Base-by-base conservation (phyloP, 2,329 filamentous ascomycete species). In the Hymenoscyphus infarciens region DNA sequence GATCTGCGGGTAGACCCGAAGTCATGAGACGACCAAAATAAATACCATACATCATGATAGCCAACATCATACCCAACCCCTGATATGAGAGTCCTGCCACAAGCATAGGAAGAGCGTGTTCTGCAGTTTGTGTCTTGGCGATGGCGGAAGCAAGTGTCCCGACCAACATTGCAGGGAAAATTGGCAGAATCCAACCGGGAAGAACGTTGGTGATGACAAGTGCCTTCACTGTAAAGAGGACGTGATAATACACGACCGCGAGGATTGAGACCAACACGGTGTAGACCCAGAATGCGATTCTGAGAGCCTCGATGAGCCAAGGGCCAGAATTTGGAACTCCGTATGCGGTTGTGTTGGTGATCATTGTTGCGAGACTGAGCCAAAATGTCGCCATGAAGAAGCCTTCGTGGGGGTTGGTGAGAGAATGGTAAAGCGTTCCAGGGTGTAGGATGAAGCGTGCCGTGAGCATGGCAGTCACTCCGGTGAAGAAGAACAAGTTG, bases 381-480 rank as follows among this genome's bases (percentile, higher is more conserved):
- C 89, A 90, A 73, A 87, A 89, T 0, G 88, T 87, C 4, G 88
- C 87, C 62, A 90, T 81, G 77, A 91, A 91, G 71, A 92, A 84
- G 5, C 86, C 84, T 72, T 92, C 87, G 27, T 86, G 81, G 2
- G 84, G 81, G 70, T 91, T 87, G 1, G 82, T 82, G 19, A 91
- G 71, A 2, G 86, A 86, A 35, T 76, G 75, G 5, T 77, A 73
- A 59, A 91, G 72, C 39, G 81, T 80, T 5, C 80, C 80, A 0
- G 82, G 82, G 66, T 86, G 81, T 5, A 89, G 74, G 58, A 83
- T 73, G 75, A 91, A 92, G 1, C 90, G 83, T 1, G 80, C 74
- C 1, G 80, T 64, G 76, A 91, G 85, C 5, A 80, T 74, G 0
- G 75, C 70, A 35, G 78, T 83, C 65, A 89, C 80, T 7, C 81